These are phyloP conservation scores for Poterioochromonas sp. DNA, from an alignment of 352 stramenopile genomes.

Conservation along the genomic window DNA sequence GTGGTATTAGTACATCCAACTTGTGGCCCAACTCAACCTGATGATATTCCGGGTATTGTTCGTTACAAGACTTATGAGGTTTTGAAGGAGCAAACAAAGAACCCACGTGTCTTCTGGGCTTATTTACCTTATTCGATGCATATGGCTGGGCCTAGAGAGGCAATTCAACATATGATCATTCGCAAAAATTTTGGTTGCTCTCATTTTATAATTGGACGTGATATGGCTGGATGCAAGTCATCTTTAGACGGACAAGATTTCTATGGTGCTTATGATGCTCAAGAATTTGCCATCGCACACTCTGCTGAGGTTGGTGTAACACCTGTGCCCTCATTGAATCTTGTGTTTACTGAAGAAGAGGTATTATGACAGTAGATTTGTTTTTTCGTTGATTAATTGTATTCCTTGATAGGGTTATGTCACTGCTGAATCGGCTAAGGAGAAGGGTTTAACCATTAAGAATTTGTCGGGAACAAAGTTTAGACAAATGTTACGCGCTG, in stretches of 20 bases:
- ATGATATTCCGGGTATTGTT: slow-evolving; percentile 71
- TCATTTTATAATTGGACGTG: slow-evolving; percentile 82
- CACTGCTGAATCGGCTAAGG: slow-evolving; percentile 61
- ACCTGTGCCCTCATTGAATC: slow-evolving; percentile 67
- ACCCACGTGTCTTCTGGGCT: slow-evolving; percentile 66
- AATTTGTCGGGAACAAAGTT: slow-evolving; percentile 73
- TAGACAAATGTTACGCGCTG: slow-evolving; percentile 60
- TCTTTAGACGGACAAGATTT: slow-evolving; percentile 72
- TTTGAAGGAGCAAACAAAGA: slow-evolving; percentile 72
- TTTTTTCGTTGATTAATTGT: not conserved
- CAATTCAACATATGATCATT: slow-evolving; percentile 84
- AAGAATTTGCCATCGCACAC: slow-evolving; percentile 66
- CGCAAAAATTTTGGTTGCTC: slow-evolving; percentile 83
- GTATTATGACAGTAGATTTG: not conserved
- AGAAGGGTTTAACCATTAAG: slow-evolving; percentile 45
- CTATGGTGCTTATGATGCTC: slow-evolving; percentile 78
- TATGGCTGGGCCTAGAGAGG: slow-evolving; percentile 79
- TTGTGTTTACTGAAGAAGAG: slow-evolving; percentile 77
- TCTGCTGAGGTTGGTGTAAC: slow-evolving; percentile 61
- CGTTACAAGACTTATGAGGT: slow-evolving; percentile 30
- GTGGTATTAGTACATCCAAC: slow-evolving; percentile 77
- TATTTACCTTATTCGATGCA: slow-evolving; percentile 85
- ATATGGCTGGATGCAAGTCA: slow-evolving; percentile 79
- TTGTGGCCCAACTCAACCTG: slow-evolving; percentile 71
- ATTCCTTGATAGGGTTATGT: slow-evolving; percentile 54